Evolutionary conservation across 1,284 basidiomycete genomes (phyloP).

Genomic region (Cerrena zonata): DNA sequence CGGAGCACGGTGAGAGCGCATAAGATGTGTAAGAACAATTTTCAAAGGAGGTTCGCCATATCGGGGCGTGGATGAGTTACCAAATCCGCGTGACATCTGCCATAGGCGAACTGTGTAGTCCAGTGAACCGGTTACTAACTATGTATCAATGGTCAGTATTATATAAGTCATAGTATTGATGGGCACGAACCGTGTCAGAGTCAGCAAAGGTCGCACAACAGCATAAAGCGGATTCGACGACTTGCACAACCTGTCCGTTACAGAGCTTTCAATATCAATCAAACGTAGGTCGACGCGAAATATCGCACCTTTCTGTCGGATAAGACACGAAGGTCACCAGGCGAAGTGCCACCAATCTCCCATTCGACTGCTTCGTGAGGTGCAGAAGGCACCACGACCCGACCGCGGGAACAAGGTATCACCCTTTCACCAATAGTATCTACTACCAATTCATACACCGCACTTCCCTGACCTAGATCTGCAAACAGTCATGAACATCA

Average conservation of each 20-base stretch:
- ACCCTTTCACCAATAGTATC: constrained; percentile 57
- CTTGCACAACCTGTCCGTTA: constrained; percentile 56
- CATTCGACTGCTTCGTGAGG: constrained; percentile 70
- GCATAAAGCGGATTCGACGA: constrained; percentile 68
- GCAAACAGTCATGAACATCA: constrained; percentile 16
- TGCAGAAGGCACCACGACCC: constrained; percentile 53
- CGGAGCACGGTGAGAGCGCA: constrained; percentile 69
- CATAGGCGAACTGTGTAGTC: constrained; percentile 78
- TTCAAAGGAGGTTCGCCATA: constrained; percentile 21
- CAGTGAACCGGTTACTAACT: constrained; percentile 68
- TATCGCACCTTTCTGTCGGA: constrained; percentile 55
- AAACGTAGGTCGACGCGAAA: neutral
- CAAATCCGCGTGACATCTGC: constrained; percentile 44
- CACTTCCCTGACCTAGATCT: constrained; percentile 45
- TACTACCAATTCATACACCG: constrained; percentile 50
- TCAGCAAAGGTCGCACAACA: constrained; percentile 76
- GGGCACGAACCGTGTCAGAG: constrained; percentile 35
- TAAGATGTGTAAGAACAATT: constrained; percentile 59
- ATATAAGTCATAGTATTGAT: neutral
- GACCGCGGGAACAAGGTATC: constrained; percentile 58
- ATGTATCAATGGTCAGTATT: neutral
- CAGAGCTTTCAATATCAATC: constrained; percentile 8
- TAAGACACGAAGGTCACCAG: constrained; percentile 53
- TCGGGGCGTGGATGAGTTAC: constrained; percentile 20
- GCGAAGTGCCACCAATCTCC: constrained; percentile 36